These are phyloP conservation scores for Bipolaris cookei DNA, from an alignment of 2,329 filamentous ascomycete genomes.

Conservation along the genomic window DNA sequence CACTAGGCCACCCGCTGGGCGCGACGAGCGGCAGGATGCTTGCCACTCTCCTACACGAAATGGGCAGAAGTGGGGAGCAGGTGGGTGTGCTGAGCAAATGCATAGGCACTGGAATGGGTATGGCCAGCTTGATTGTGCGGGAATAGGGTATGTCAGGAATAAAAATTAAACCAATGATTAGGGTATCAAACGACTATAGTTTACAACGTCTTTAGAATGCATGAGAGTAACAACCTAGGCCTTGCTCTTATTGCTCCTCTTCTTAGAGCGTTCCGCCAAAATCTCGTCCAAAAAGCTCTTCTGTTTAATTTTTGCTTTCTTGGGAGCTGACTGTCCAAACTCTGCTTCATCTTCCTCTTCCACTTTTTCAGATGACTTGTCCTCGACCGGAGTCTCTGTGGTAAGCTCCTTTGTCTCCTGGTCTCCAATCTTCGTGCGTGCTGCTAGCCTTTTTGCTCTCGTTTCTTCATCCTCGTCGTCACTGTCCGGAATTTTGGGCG, in stretches of 20 bases:
- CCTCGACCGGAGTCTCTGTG: slow-evolving; percentile 5
- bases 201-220: neutral
- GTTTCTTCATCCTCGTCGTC: slow-evolving; percentile 23
- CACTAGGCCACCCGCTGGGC: slow-evolving; percentile 89
- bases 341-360: slow-evolving; percentile 11
- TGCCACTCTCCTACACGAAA: slow-evolving; percentile 72
- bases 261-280: slow-evolving; percentile 56
- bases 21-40: slow-evolving; percentile 85
- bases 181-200: slow-evolving; percentile 2
- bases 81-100: slow-evolving; percentile 93
- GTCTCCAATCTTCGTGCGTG: neutral
- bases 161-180: neutral
- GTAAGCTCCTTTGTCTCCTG: neutral
- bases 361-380: slow-evolving; percentile 11
- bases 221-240: neutral
- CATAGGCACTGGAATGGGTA: slow-evolving; percentile 61
- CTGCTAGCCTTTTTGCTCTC: slow-evolving; percentile 12
- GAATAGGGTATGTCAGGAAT: slow-evolving; percentile 40
- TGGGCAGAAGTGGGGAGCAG: slow-evolving; percentile 71
- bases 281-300: slow-evolving; percentile 63
- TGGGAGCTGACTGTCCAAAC: slow-evolving; percentile 18
- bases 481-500: slow-evolving; percentile 5
- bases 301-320: slow-evolving; percentile 44
- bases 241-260: slow-evolving; percentile 52
- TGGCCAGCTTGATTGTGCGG: slow-evolving; percentile 59